Conservation (phyloP, 108 stramenopile species). For the Seminavis robusta region DNA sequence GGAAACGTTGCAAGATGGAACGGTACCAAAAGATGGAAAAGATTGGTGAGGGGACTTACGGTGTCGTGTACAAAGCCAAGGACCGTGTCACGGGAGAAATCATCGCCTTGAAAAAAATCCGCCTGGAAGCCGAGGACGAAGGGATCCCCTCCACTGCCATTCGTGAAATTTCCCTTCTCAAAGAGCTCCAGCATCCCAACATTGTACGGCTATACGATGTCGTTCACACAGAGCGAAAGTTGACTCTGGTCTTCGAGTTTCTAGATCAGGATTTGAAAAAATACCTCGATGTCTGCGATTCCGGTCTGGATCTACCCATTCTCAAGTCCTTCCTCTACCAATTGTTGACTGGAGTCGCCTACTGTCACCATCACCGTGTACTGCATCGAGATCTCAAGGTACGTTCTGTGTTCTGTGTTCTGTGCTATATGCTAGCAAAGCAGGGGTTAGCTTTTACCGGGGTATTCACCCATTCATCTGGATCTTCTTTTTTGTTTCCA, state of each 20-base stretch:
- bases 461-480: neutral
- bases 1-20: constrained; percentile 55
- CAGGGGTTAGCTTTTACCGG: neutral
- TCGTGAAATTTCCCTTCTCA: constrained; percentile 84
- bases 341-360: constrained; percentile 95
- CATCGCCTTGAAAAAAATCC: constrained; percentile 93
- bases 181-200: constrained; percentile 91
- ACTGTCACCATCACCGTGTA: constrained; percentile 98
- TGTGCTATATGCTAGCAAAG: neutral
- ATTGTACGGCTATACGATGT: constrained; percentile 98
- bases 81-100: constrained; percentile 93
- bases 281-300: constrained; percentile 93
- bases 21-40: constrained; percentile 92
- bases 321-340: constrained; percentile 96
- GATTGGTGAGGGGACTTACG: constrained; percentile 96
- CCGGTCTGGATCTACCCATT: constrained; percentile 87
- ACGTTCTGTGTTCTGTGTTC: neutral
- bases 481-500: neutral
- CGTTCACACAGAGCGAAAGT: constrained; percentile 94
- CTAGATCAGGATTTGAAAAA: constrained; percentile 98
- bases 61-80: constrained; percentile 98
- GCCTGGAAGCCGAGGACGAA: constrained; percentile 91
- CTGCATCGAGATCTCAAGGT: constrained; percentile 96
- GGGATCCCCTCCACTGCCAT: constrained; percentile 93
- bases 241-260: constrained; percentile 99